Evolutionary conservation across 2,329 filamentous ascomycete species (phyloP).

Genomic region (Penicillium digitatum): DNA sequence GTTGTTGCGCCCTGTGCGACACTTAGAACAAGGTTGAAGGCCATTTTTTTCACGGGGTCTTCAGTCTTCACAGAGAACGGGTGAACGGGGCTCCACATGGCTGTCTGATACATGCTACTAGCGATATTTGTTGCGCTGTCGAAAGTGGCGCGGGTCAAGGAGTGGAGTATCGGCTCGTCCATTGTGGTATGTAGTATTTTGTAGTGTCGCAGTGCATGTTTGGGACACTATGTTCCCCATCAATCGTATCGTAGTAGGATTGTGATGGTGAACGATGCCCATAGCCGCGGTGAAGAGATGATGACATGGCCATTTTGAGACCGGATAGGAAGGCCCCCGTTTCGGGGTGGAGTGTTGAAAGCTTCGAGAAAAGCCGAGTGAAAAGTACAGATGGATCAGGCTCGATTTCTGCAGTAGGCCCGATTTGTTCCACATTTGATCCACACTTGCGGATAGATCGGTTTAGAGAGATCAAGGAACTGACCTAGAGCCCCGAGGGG

Average conservation of each 20-base stretch:
- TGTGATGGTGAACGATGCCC: background rate
- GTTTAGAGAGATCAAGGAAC: constrained; percentile 19
- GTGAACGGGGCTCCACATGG: background rate
- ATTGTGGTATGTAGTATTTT: background rate
- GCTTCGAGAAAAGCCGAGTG: background rate
- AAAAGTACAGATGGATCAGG: background rate
- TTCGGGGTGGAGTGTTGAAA: constrained; percentile 16
- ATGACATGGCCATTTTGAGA: constrained; percentile 12
- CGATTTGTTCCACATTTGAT: background rate
- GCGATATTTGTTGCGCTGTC: background rate
- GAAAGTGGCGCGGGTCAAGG: background rate
- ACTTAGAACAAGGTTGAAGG: background rate
- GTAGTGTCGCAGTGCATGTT: background rate
- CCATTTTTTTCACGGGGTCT: background rate
- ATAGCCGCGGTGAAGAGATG: constrained; percentile 4
- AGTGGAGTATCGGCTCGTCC: background rate
- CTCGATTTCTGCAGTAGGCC: background rate
- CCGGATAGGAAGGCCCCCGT: constrained; percentile 1
- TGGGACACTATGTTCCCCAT: background rate
- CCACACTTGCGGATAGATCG: constrained; percentile 20
- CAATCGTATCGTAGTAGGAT: background rate
- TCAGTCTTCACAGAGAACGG: background rate
- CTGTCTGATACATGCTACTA: background rate
- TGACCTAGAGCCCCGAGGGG: constrained; percentile 6
- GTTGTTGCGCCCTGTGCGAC: background rate